Conservation (phyloP, 2,329 filamentous ascomycete species). For the Purpureocillium takamizusanense region DNA sequence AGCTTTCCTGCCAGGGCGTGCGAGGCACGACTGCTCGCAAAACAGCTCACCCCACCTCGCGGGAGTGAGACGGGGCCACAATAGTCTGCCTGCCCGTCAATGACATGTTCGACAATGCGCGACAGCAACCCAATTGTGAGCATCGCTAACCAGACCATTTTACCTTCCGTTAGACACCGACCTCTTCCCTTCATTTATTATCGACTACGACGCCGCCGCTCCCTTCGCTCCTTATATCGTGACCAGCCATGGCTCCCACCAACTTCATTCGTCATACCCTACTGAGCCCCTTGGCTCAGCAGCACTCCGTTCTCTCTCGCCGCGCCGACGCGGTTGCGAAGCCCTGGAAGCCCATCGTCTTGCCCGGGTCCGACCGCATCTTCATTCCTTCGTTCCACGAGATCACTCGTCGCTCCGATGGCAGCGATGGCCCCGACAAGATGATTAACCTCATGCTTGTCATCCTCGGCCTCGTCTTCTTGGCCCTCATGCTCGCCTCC, state of each 20-base stretch:
- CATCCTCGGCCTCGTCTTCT: constrained; percentile 68
- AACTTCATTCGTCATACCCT: background rate
- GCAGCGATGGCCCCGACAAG: constrained; percentile 41
- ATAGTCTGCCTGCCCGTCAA: background rate
- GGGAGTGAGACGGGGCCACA: background rate
- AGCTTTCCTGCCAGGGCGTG: no score
- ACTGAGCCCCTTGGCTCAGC: constrained; percentile 1
- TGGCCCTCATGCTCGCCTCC: constrained; percentile 59
- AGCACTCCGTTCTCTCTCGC: constrained; percentile 4
- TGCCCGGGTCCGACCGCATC: constrained; percentile 3
- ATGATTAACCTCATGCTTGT: constrained; percentile 72
- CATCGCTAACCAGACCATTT: no score
- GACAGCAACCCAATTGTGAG: no score
- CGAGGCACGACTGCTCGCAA: no score
- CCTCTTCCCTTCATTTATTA: constrained; percentile 8
- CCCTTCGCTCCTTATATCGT: background rate
- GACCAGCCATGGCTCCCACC: constrained; percentile 7
- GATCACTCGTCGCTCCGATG: constrained; percentile 15
- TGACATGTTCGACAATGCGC: background rate
- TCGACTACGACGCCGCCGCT: background rate
- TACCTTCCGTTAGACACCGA: background rate
- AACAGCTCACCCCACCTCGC: background rate
- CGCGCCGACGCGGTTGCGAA: constrained; percentile 4
- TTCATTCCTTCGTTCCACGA: constrained; percentile 5
- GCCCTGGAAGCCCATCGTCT: constrained; percentile 7